Conservation (phyloP, 495 filamentous ascomycete species). For the Aspergillus heteromorphus region DNA sequence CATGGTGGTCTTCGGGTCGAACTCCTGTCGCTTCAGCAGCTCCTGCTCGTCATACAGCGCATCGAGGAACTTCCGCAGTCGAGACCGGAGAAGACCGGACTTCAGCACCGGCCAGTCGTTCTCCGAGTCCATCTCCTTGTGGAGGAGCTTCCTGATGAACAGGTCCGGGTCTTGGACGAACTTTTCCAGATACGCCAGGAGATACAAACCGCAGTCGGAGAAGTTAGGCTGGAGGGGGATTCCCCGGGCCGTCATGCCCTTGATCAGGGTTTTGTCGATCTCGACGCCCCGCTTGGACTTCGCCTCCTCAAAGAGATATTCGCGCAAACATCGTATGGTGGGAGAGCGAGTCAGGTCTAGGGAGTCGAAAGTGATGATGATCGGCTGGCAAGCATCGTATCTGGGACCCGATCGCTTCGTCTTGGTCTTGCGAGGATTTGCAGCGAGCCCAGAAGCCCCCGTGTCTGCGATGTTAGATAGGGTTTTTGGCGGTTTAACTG, state of each 20-base stretch:
- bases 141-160: conserved; percentile 56
- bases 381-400: conserved; percentile 40
- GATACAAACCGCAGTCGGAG: conserved; percentile 83
- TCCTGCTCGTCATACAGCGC: conserved; percentile 44
- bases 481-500: background rate
- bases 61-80: conserved; percentile 50
- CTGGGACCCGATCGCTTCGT: conserved; percentile 26
- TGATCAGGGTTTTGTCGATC: conserved; percentile 42
- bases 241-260: conserved; percentile 62
- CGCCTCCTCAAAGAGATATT: conserved; percentile 73
- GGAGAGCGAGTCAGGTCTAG: conserved; percentile 55
- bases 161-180: conserved; percentile 65
- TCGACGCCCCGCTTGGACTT: conserved; percentile 59
- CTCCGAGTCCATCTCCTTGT: conserved; percentile 37
- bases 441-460: conserved; percentile 1
- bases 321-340: conserved; percentile 61
- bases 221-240: conserved; percentile 79
- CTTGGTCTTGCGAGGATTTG: conserved; percentile 19
- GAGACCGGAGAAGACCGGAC: conserved; percentile 45
- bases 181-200: conserved; percentile 75
- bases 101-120: conserved; percentile 52
- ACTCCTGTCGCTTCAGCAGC: conserved; percentile 15
- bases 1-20: conserved; percentile 16
- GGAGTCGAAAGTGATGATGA: conserved; percentile 88
- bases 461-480: background rate